Conservation (phyloP, 2,329 filamentous ascomycete species). For the Cordyceps fumosorosea region DNA sequence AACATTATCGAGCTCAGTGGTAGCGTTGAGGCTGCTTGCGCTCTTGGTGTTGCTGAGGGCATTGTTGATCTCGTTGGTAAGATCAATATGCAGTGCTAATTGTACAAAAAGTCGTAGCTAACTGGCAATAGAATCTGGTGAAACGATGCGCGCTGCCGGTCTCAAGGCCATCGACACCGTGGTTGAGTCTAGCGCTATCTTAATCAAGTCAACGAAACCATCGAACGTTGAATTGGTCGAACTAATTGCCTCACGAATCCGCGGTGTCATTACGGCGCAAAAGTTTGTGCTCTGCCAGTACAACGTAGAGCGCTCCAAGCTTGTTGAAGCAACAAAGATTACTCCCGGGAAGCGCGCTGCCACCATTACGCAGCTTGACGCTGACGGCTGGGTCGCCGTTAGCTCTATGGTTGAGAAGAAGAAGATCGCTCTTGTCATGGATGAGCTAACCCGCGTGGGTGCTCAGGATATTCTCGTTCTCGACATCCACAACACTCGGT, state of each 20-base stretch:
- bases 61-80: conserved; percentile 94
- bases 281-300: conserved; percentile 94
- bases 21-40: conserved; percentile 95
- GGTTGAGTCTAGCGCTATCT: conserved; percentile 75
- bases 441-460: conserved; percentile 67
- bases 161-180: conserved; percentile 93
- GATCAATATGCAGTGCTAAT: conserved; percentile 28
- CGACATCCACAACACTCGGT: conserved; percentile 74
- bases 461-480: conserved; percentile 81
- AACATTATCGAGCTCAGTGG: conserved; percentile 92
- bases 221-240: conserved; percentile 75
- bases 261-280: conserved; percentile 91
- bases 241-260: conserved; percentile 78
- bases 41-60: conserved; percentile 88
- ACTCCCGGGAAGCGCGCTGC: conserved; percentile 92
- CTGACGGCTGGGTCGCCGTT: conserved; percentile 89
- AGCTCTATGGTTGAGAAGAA: conserved; percentile 90
- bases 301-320: conserved; percentile 70
- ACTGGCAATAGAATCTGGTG: conserved; percentile 69
- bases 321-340: conserved; percentile 64
- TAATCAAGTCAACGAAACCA: conserved; percentile 84
- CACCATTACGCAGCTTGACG: conserved; percentile 83
- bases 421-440: conserved; percentile 79
- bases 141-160: conserved; percentile 95
- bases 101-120: neutral